Percentiles rank a stretch among this genome's conserved stretches.
These are phyloP conservation scores for Calonectria leucothoes DNA, from an alignment of 2,329 filamentous ascomycete genomes.

Conservation along the genomic window DNA sequence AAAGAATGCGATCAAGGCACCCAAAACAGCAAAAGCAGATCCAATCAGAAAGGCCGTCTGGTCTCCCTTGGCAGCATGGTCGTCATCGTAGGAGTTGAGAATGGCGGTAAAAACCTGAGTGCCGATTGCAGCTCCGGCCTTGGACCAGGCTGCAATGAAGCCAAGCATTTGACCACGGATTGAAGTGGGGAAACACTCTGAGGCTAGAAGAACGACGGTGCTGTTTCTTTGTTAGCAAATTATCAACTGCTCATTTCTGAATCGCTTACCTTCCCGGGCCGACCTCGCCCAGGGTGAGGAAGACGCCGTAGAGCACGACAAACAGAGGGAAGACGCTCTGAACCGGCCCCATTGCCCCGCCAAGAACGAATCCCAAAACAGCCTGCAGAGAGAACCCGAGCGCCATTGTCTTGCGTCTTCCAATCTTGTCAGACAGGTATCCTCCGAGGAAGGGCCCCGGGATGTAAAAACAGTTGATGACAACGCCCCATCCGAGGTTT, in stretches of 20 bases:
- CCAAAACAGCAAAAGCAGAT: constrained; percentile 59
- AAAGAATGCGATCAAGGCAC: constrained; percentile 45
- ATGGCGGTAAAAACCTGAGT: constrained; percentile 64
- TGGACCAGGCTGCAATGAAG: constrained; percentile 58
- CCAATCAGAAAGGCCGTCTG: constrained; percentile 64
- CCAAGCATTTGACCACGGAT: constrained; percentile 62
- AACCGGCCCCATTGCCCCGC: constrained; percentile 57
- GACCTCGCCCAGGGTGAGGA: constrained; percentile 60
- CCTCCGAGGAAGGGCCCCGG: constrained; percentile 61
- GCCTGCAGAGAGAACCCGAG: constrained; percentile 59
- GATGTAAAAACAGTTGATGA: constrained; percentile 64
- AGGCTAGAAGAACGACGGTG: constrained; percentile 53
- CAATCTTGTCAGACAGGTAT: constrained; percentile 60
- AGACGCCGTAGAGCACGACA: constrained; percentile 62
- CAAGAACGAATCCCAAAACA: constrained; percentile 61
- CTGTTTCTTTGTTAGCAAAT: constrained; percentile 28
- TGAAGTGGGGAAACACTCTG: constrained; percentile 62
- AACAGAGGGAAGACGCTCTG: constrained; percentile 61
- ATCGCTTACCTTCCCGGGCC: constrained; percentile 57
- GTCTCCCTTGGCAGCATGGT: constrained; percentile 54
- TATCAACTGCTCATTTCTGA: neutral
- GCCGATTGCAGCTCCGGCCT: constrained; percentile 62
- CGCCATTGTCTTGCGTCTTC: constrained; percentile 62
- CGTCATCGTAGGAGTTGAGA: constrained; percentile 53
- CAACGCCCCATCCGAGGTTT: constrained; percentile 56